These are phyloP conservation scores for Ustilago cynodontis DNA, from an alignment of 1,284 basidiomycete species.

Conservation along the genomic window DNA sequence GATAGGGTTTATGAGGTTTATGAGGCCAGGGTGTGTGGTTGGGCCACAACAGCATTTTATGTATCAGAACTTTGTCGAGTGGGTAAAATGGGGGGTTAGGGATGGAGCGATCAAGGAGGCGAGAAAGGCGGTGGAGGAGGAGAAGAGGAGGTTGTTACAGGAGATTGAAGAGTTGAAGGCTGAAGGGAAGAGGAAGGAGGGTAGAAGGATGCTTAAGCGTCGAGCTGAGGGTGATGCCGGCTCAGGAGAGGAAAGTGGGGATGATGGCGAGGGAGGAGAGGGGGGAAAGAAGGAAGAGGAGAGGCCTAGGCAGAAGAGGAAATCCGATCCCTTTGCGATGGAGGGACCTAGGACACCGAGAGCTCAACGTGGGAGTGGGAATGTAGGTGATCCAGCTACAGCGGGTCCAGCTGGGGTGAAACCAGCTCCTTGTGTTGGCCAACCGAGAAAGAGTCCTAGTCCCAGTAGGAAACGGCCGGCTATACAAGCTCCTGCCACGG, in stretches of 20 bases:
- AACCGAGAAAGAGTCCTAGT: conserved; percentile 67
- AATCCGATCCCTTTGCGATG: conserved; percentile 4
- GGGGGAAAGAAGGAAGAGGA: conserved; percentile 19
- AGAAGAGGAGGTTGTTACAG: conserved; percentile 18
- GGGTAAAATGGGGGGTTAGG: conserved; percentile 65
- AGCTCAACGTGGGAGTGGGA: conserved; percentile 18
- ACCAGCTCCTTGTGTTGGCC: conserved; percentile 67
- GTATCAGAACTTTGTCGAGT: conserved; percentile 77
- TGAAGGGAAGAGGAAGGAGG: neutral
- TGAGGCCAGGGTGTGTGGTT: conserved; percentile 94
- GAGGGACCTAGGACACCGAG: conserved; percentile 31
- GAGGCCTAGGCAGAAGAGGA: conserved; percentile 34
- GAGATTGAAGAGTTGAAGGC: conserved; percentile 12
- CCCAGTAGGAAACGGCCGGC: conserved; percentile 60
- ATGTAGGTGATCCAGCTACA: conserved; percentile 17
- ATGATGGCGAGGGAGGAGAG: conserved; percentile 17
- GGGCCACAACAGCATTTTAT: conserved; percentile 88
- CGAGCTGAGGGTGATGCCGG: conserved; percentile 23
- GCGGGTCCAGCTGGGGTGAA: conserved; percentile 46
- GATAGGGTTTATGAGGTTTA: conserved; percentile 97
- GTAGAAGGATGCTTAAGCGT: conserved; percentile 16
- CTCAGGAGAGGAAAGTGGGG: conserved; percentile 1
- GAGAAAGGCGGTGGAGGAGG: conserved; percentile 26
- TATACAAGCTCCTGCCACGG: conserved; percentile 42
- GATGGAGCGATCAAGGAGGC: conserved; percentile 47